Conservation (phyloP, 306 rosid species). For the Vigna trinervia region DNA sequence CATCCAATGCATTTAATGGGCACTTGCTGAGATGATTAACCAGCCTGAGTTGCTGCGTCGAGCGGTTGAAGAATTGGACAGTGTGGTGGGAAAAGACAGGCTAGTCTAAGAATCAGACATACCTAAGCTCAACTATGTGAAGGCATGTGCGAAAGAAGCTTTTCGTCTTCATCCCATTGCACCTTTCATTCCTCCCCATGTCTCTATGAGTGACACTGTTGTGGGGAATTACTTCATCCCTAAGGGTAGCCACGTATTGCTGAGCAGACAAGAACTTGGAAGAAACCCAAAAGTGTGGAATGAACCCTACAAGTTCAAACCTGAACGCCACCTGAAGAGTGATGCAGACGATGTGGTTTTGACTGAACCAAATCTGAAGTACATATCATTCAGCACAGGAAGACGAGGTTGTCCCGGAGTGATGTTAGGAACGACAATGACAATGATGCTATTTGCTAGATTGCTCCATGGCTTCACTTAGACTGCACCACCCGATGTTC, state of each 20-base stretch:
- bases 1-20: conserved; percentile 57
- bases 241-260: conserved; percentile 52
- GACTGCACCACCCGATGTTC: conserved; percentile 38
- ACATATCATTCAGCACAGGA: too few relatives aligned
- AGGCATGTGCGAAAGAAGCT: conserved; percentile 55
- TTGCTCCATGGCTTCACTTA: conserved; percentile 56
- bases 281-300: too few relatives aligned
- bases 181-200: conserved; percentile 54
- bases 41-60: conserved; percentile 44
- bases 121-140: conserved; percentile 51
- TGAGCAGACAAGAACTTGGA: too few relatives aligned
- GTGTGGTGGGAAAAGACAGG: conserved; percentile 48
- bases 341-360: too few relatives aligned
- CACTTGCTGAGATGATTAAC: conserved; percentile 56
- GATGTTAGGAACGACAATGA: conserved; percentile 33
- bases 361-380: too few relatives aligned
- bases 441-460: conserved; percentile 55
- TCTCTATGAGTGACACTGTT: conserved; percentile 33
- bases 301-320: too few relatives aligned
- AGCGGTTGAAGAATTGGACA: conserved; percentile 51
- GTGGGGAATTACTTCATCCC: conserved; percentile 59
- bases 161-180: conserved; percentile 57
- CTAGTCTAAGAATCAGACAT: conserved; percentile 54
- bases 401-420: too few relatives aligned
- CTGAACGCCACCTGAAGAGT: too few relatives aligned